Evolutionary conservation across 192 early-diverging fungal genomes (phyloP).

Genomic region (Backusella macrospora): DNA sequence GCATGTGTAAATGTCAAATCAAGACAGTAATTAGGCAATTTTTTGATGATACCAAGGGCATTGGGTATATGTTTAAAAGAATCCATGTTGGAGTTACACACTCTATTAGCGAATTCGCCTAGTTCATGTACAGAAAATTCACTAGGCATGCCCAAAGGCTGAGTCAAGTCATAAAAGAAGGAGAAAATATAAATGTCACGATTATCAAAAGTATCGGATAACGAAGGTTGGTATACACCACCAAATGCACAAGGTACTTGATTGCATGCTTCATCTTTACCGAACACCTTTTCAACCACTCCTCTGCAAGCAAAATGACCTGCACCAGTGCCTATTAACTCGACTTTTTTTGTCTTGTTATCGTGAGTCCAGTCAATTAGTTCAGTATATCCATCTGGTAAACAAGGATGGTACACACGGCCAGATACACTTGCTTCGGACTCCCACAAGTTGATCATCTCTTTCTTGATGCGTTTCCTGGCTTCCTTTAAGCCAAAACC

Average conservation of each 20-base stretch:
- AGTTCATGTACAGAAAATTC: slow-evolving; percentile 77
- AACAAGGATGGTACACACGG: slow-evolving; percentile 63
- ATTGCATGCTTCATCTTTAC: slow-evolving; percentile 69
- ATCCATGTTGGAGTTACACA: slow-evolving; percentile 62
- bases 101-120: slow-evolving; percentile 63
- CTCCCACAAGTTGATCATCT: slow-evolving; percentile 40
- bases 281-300: slow-evolving; percentile 68
- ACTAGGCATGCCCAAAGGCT: slow-evolving; percentile 68
- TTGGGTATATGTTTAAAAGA: slow-evolving; percentile 55
- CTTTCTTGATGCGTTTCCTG: slow-evolving; percentile 69
- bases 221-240: slow-evolving; percentile 88
- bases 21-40: slow-evolving; percentile 80
- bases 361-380: slow-evolving; percentile 33
- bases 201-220: slow-evolving; percentile 64
- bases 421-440: slow-evolving; percentile 38
- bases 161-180: slow-evolving; percentile 91
- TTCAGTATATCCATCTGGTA: slow-evolving; percentile 66
- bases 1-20: slow-evolving; percentile 89
- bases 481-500: slow-evolving; percentile 92
- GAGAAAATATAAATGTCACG: slow-evolving; percentile 93
- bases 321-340: slow-evolving; percentile 62
- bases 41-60: slow-evolving; percentile 50
- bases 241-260: slow-evolving; percentile 83
- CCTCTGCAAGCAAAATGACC: slow-evolving; percentile 52
- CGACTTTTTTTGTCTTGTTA: slow-evolving; percentile 25